A percentile compares a stretch with the other conserved stretches of the same genome.
These are phyloP conservation scores for Paulownia fortunei DNA, from an alignment of 257 asterid species.

Conservation along the genomic window DNA sequence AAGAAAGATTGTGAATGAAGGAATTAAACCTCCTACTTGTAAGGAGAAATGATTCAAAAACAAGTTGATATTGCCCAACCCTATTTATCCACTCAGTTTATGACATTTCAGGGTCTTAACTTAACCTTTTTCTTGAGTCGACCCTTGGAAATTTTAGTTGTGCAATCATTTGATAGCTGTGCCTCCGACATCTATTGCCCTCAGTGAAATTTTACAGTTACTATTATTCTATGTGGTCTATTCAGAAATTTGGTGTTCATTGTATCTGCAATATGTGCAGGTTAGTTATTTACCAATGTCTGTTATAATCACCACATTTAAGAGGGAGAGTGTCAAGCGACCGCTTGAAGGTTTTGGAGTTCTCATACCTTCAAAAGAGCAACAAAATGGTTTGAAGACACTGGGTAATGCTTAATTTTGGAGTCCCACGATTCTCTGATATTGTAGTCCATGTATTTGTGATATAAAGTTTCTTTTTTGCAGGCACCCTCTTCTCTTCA, in stretches of 20 bases:
- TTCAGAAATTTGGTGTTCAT: constrained; percentile 26
- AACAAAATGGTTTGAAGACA: constrained; percentile 76
- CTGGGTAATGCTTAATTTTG: constrained; percentile 58
- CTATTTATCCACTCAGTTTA: no score
- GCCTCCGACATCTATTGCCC: background rate
- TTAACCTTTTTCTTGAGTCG: no score
- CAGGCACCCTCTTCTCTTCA: constrained; percentile 96
- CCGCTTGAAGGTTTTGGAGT: constrained; percentile 99
- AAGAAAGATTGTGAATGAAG: no score
- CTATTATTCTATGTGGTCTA: constrained; percentile 15
- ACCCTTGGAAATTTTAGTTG: background rate
- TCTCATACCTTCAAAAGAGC: constrained; percentile 91
- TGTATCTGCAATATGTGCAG: constrained; percentile 47
- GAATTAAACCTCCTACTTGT: no score
- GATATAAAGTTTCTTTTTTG: constrained; percentile 26
- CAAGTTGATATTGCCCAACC: no score
- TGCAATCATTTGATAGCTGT: constrained; percentile 4
- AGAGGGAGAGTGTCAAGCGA: constrained; percentile 70
- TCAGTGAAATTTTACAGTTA: background rate
- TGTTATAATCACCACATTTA: constrained; percentile 78
- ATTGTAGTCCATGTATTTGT: constrained; percentile 23
- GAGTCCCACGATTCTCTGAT: constrained; percentile 25
- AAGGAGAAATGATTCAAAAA: no score
- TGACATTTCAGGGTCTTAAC: no score
- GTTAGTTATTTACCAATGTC: constrained; percentile 78